Evolutionary conservation across 306 rosid species (phyloP).

Genomic region (cucumber (Cucumis sativus)): Cucumber_9930_V3 NC_026655.2:16300501-16301000

Average conservation of each 20-base stretch:
- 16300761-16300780: constrained; percentile 40
- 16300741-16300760: constrained; percentile 49
- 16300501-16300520: constrained; percentile 37
- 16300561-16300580: constrained; percentile 32
- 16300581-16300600: constrained; percentile 25
- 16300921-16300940: constrained; percentile 20
- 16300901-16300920: constrained; percentile 7
- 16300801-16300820: constrained; percentile 35
- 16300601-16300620: constrained; percentile 30
- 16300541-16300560: constrained; percentile 21
- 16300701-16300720: constrained; percentile 95
- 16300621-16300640: constrained; percentile 78
- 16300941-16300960: constrained; percentile 56
- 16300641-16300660: constrained; percentile 45
- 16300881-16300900: constrained; percentile 26
- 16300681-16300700: constrained; percentile 48
- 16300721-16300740: constrained; percentile 87
- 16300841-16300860: constrained; percentile 85
- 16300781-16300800: constrained; percentile 44
- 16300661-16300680: constrained; percentile 31
- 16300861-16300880: constrained; percentile 56
- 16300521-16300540: constrained; percentile 24
- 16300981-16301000: constrained; percentile 36
- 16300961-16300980: constrained; percentile 81
- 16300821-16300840: constrained; percentile 62